Percentiles rank a stretch among this genome's conserved stretches.
Evolutionary conservation across 176 grass and related monocot species (phyloP).

Genomic region (Lolium multiflorum): DNA sequence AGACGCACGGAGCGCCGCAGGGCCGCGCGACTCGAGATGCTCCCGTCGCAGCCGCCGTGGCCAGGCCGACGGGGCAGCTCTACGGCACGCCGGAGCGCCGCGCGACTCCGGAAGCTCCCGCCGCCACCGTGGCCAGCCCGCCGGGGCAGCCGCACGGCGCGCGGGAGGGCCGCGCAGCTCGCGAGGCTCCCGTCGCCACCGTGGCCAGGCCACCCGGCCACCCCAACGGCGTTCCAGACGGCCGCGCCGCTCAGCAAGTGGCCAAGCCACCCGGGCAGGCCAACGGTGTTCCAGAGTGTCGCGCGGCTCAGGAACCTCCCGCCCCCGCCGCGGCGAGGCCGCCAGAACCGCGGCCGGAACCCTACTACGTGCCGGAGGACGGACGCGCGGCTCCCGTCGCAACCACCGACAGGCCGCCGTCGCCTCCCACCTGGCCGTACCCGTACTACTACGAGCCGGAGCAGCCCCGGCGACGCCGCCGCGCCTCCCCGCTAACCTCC

Average conservation of each 20-base stretch:
- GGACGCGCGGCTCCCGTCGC: neutral
- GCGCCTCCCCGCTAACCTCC: constrained; percentile 57
- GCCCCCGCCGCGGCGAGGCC: neutral
- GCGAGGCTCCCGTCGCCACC: neutral
- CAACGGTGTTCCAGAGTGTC: neutral
- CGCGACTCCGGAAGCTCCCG: neutral
- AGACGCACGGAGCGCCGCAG: no score
- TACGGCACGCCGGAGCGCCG: neutral
- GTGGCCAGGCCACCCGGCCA: neutral
- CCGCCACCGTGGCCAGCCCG: neutral
- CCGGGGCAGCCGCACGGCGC: neutral
- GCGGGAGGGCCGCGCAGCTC: neutral
- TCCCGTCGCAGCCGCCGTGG: neutral
- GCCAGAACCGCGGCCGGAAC: neutral
- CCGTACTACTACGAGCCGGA: neutral
- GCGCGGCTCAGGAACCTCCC: neutral
- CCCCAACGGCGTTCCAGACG: neutral
- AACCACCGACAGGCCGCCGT: neutral
- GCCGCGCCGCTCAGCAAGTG: neutral
- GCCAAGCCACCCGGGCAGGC: neutral
- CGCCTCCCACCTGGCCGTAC: neutral
- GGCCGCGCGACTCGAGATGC: neutral
- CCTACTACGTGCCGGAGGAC: neutral
- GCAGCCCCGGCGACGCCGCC: neutral
- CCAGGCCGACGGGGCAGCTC: neutral